Base-by-base conservation (phyloP, 208 protist species). In the Vickermania spadyakhi region DNA sequence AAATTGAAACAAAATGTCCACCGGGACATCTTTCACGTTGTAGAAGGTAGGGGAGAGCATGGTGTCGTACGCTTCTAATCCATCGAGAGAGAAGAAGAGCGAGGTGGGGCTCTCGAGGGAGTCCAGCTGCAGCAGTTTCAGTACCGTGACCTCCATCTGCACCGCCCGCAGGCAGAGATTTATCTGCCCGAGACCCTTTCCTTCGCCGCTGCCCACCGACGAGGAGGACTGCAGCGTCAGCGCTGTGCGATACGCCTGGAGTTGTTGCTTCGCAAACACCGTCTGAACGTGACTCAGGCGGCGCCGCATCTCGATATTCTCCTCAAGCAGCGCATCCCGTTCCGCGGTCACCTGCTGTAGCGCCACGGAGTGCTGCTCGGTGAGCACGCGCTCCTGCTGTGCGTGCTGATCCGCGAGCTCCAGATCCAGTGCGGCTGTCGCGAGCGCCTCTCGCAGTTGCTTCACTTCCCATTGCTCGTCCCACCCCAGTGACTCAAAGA, bases 191-290 rank as follows among this genome's bases (percentile, higher is more conserved):
- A 59, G 52, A 22, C 11, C 3, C 41, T 29, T 45, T n/a, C 3
- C 60, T 2, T 0, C 52, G 30, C n/a, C 18, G 1, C 58, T 56
- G 52, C 50, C 42, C 23, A 41, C 31, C 57, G n/a, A 13, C 62
- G 25, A 7, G 36, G 11, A n/a, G 11, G 14, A 51, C 5, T 18
- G 57, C 45, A 26, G 65, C 57, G 28, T 55, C 65, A 41, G 72
- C 5, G 68, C 74, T 3, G 57, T 31, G 7, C 77, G 66, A 62
- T 91, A 94, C 11, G 77, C 72, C 61, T 89, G 76, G 21, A 94
- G 71, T 60, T 94, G 87, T 69, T 91, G 82, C 66, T 88, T 89
- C 4, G 88, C 88, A 55, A 94, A 87, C 3, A 85, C 75, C 0
- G 88, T 91, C 69, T 94, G 88, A 5, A 94, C 88, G 66, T 85